Base-by-base conservation (phyloP, 176 grass and related monocot genomes). In the Cymbopogon citratus region DNA sequence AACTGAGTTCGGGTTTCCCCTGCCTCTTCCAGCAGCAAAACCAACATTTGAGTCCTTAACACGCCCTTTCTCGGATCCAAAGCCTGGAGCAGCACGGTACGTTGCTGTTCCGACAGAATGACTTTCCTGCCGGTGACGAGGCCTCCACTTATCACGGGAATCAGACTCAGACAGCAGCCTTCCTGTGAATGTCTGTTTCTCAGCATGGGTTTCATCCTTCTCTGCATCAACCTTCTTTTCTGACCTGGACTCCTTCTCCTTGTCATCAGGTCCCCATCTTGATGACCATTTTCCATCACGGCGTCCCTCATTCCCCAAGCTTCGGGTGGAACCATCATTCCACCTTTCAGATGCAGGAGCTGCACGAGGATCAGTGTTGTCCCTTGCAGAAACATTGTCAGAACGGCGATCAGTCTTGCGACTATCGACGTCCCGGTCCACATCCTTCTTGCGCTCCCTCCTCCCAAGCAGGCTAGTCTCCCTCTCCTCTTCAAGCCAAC, bases 141-240 rank as follows among this genome's bases (percentile, higher is more conserved):
- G 97, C 27, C 93, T 94, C 97, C 97, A 99, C 84, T 99, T 99
- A 88, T 99, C 97, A 85, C 93, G 93, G 35, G 97, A 99, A 74
- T 99, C 97, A 6, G 91, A 82, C 76, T 95, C 97, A 75, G 87
- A 70, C 12, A 93, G 74, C 64, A 81, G 71, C 70, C 85, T 96
- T 69, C 60, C 81, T 21, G 87, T 70, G 83, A 99, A 93, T 71
- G 79, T 62, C 18, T 89, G 92, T 35, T 94, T 97, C 70, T 88
- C 91, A 85, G 31, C 70, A 76, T 91, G 85, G 6, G 78, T 49
- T 87, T 88, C 93, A 85, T 89, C 91, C 81, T 87, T 91, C 23
- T 93, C 89, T 41, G 51, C 51, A 40, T 91, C 96, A 64, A 69
- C 31, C 83, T 96, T 99, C 81, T 91, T 99, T 23, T 96, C 97